Evolutionary conservation across 805 yeast species (phyloP).

Genomic region (Candida multigemmis): DNA sequence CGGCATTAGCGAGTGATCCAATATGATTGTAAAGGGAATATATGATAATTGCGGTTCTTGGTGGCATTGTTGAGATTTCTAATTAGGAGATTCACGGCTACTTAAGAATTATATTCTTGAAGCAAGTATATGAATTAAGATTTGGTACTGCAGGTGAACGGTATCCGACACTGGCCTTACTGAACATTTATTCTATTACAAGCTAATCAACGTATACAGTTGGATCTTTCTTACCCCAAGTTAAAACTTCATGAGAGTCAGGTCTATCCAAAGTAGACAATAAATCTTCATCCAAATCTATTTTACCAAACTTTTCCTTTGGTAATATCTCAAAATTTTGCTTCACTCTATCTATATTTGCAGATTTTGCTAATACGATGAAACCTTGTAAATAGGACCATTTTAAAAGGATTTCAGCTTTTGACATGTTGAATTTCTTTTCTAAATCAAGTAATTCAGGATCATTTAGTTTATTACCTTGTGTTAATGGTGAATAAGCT

Average conservation of each 20-base stretch:
- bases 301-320: slow-evolving; percentile 28
- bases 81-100: no score
- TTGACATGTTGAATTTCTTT: slow-evolving; percentile 36
- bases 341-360: slow-evolving; percentile 40
- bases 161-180: no score
- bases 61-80: no score
- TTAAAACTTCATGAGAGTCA: slow-evolving; percentile 22
- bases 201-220: slow-evolving; percentile 10
- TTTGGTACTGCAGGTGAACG: no score
- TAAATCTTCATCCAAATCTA: slow-evolving; percentile 30
- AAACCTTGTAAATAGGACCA: slow-evolving; percentile 72
- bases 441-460: slow-evolving; percentile 43
- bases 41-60: slow-evolving; percentile 22
- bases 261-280: slow-evolving; percentile 24
- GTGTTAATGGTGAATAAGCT: slow-evolving; percentile 75
- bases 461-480: slow-evolving; percentile 49
- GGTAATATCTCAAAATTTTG: slow-evolving; percentile 49
- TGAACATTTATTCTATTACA: neutral
- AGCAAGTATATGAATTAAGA: no score
- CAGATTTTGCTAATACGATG: slow-evolving; percentile 63
- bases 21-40: slow-evolving; percentile 75
- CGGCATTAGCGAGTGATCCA: slow-evolving; percentile 49
- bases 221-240: slow-evolving; percentile 27
- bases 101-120: no score
- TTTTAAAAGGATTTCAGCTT: slow-evolving; percentile 57